Conservation (phyloP, 225 moss, liverwort and hornwort genomes). For the Antitrichia curtipendula region DNA sequence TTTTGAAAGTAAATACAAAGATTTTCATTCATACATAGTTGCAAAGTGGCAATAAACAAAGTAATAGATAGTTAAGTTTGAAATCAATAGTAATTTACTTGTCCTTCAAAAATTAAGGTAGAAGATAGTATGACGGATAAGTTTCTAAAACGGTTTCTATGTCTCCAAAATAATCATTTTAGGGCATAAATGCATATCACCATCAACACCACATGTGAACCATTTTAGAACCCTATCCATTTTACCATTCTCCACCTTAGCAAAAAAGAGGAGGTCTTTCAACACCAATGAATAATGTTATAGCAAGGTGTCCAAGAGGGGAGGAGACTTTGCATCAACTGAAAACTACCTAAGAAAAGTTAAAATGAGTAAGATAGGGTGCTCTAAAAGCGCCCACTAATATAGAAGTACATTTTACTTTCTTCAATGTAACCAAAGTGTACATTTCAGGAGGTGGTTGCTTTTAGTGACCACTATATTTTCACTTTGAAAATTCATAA, state of each 20-base stretch:
- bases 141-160: not conserved
- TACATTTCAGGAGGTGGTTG: rapidly evolving
- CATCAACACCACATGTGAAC: not conserved
- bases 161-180: rapidly evolving
- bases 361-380: not conserved
- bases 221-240: not conserved
- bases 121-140: rapidly evolving
- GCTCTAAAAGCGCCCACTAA: rapidly evolving
- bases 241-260: not conserved
- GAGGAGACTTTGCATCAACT: not conserved
- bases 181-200: not conserved
- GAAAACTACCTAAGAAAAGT: not conserved
- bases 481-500: not conserved
- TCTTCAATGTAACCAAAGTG: not conserved
- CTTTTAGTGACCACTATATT: not conserved
- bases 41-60: not conserved
- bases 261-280: not conserved
- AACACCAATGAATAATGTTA: not conserved
- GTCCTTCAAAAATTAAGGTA: rapidly evolving
- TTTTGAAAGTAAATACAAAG: not conserved
- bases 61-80: not conserved
- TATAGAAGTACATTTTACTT: rapidly evolving
- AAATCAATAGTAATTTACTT: not conserved
- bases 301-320: rapidly evolving
- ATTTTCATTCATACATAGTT: not conserved